These are phyloP conservation scores for Pyrus bretschneideri DNA, from an alignment of 306 rosid genomes.

Conservation along the genomic window DNA sequence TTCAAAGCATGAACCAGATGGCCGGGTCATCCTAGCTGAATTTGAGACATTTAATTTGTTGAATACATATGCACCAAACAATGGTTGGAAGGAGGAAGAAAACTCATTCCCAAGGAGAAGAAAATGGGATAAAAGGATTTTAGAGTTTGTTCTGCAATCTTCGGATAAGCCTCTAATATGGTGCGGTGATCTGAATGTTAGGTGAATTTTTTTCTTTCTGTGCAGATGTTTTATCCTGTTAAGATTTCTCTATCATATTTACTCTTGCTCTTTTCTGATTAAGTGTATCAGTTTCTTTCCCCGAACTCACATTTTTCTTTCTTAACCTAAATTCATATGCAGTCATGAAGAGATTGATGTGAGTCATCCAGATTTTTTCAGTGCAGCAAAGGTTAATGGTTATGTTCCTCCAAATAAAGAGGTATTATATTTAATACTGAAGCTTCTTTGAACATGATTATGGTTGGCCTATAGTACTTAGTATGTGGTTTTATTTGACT, in stretches of 20 bases:
- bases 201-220: conserved; percentile 35
- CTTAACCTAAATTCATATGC: conserved; percentile 27
- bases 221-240: conserved; percentile 12
- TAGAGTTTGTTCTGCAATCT: conserved; percentile 65
- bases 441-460: conserved; percentile 14
- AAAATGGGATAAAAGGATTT: conserved; percentile 91
- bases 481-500: neutral
- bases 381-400: conserved; percentile 71
- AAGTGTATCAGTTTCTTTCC: neutral
- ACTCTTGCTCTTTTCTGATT: neutral
- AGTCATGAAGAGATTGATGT: conserved; percentile 98
- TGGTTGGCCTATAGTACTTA: conserved; percentile 1
- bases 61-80: conserved; percentile 90
- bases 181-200: conserved; percentile 99
- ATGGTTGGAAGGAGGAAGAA: conserved; percentile 98
- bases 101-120: conserved; percentile 91
- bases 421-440: conserved; percentile 37
- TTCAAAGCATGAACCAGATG: conserved; percentile 93
- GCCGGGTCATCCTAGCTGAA: conserved; percentile 88
- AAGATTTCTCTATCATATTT: conserved; percentile 8
- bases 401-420: conserved; percentile 88
- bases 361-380: conserved; percentile 93
- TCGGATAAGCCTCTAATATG: conserved; percentile 93
- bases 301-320: neutral
- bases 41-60: conserved; percentile 68